Conservation (phyloP, 306 rosid genomes). For the Luffa aegyptiaca region DNA sequence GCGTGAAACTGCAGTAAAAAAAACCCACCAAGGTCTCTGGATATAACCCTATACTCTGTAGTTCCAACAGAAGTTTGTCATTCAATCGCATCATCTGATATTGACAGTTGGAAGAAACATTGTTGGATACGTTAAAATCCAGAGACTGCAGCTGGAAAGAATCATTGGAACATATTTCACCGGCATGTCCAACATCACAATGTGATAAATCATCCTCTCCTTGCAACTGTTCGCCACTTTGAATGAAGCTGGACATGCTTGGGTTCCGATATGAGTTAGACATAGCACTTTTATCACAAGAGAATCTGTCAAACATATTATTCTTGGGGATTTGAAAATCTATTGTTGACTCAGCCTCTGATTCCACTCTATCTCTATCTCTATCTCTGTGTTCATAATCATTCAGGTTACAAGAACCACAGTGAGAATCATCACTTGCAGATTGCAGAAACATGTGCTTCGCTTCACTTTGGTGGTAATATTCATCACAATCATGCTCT, state of each 20-base stretch:
- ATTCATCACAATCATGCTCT: slow-evolving; percentile 70
- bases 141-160: slow-evolving; percentile 48
- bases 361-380: slow-evolving; percentile 70
- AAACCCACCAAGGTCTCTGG: slow-evolving; percentile 64
- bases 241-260: slow-evolving; percentile 46
- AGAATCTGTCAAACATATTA: slow-evolving; percentile 54
- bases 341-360: slow-evolving; percentile 69
- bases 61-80: slow-evolving; percentile 70
- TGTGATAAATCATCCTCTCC: slow-evolving; percentile 56
- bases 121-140: slow-evolving; percentile 26
- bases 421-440: slow-evolving; percentile 84
- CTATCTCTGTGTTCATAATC: slow-evolving; percentile 74
- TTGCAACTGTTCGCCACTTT: slow-evolving; percentile 54
- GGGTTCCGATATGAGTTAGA: slow-evolving; percentile 51
- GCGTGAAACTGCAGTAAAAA: background rate
- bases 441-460: slow-evolving; percentile 53
- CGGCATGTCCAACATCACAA: slow-evolving; percentile 46
- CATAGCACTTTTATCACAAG: slow-evolving; percentile 49
- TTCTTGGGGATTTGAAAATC: slow-evolving; percentile 45
- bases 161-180: slow-evolving; percentile 61
- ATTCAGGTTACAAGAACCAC: slow-evolving; percentile 74
- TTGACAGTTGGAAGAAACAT: slow-evolving; percentile 44
- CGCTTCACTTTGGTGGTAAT: slow-evolving; percentile 41
- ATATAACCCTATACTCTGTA: slow-evolving; percentile 77
- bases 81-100: slow-evolving; percentile 73